Conservation (phyloP, 2,329 filamentous ascomycete species). For the Madurella mycetomatis region DNA sequence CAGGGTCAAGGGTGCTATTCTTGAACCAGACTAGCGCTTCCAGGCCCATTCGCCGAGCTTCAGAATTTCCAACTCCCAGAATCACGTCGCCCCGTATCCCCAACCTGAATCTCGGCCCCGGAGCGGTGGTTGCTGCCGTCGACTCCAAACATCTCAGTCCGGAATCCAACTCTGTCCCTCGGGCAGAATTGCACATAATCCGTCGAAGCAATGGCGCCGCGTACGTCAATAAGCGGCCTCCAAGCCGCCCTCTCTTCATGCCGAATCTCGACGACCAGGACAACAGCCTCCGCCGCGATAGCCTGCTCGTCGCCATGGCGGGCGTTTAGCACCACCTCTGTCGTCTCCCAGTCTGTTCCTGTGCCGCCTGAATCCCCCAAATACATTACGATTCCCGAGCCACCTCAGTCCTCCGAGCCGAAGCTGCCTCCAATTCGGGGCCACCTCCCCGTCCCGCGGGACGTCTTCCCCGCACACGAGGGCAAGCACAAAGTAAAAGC, state of each 20-base stretch:
- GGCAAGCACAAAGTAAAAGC: constrained; percentile 56
- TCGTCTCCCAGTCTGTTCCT: constrained; percentile 39
- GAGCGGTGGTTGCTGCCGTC: neutral
- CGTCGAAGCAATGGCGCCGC: constrained; percentile 25
- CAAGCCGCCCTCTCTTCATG: constrained; percentile 20
- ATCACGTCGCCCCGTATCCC: neutral
- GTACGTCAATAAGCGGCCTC: constrained; percentile 24
- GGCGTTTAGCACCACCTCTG: constrained; percentile 26
- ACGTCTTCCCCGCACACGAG: constrained; percentile 61
- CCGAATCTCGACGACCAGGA: constrained; percentile 11
- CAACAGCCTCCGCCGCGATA: constrained; percentile 1
- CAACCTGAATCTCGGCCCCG: constrained; percentile 5
- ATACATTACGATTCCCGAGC: constrained; percentile 76
- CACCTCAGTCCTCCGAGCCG: constrained; percentile 62
- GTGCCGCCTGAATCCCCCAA: constrained; percentile 80
- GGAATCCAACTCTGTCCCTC: constrained; percentile 7
- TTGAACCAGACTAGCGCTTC: constrained; percentile 11
- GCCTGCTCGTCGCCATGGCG: constrained; percentile 7
- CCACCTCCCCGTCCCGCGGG: constrained; percentile 74
- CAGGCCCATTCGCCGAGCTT: constrained; percentile 11
- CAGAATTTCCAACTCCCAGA: constrained; percentile 21
- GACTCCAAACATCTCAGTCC: constrained; percentile 5
- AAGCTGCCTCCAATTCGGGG: constrained; percentile 59
- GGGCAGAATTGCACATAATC: constrained; percentile 2
- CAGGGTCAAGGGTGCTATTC: constrained; percentile 3